Evolutionary conservation across 331 rosid species (phyloP), one percentile per base, ranked within the genome.

Genomic region (Malus hybrid): DNA sequence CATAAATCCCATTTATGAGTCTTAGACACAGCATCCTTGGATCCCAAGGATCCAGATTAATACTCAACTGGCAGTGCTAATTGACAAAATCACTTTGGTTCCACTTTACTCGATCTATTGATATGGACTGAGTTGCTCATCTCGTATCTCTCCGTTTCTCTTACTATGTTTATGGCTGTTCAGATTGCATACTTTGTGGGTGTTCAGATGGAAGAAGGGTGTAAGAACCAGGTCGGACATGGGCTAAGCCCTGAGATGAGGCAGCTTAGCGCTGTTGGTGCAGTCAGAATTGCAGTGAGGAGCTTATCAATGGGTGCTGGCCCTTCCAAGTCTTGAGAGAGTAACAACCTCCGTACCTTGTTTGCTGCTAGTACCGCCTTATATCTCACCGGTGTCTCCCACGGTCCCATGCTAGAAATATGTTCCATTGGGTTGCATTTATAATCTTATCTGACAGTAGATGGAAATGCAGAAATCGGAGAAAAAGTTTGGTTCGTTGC

Each of bases 141-240:
- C 36, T 62, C 4, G 19, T 69, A 15, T 56, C 28, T 4, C 70
- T 61, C 62, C n/a, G 7, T 10, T 31, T 73, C 36, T 65, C 88
- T 77, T 69, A 48, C 81, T 42, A 7, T 28, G 77, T 71, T 46
- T 78, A 36, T 73, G 78, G 70, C 44, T 81, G 69, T 74, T 76
- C 91, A 92, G 97, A 83, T 90, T 75, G 99, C 97, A 39, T 92
- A 92, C 81, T 87, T 87, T 60, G 97, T 89, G 80, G 97, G 89
- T 33, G 92, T 94, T 71, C 97, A 92, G 81, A 84, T 87, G 76
- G 97, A 94, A 80, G 97, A 85, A 57, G 89, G 70, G 36, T 32
- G 83, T 71, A 77, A 79, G 59, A 78, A 24, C 65, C 82, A 85
- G 61, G 91, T 80, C 11, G 86, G 73, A 33, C 91, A 57, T 46